Percentiles rank a stretch among this genome's conserved stretches.
These are phyloP conservation scores for Coniochaeta hoffmannii DNA, from an alignment of 2,329 filamentous ascomycete species.

Conservation along the genomic window DNA sequence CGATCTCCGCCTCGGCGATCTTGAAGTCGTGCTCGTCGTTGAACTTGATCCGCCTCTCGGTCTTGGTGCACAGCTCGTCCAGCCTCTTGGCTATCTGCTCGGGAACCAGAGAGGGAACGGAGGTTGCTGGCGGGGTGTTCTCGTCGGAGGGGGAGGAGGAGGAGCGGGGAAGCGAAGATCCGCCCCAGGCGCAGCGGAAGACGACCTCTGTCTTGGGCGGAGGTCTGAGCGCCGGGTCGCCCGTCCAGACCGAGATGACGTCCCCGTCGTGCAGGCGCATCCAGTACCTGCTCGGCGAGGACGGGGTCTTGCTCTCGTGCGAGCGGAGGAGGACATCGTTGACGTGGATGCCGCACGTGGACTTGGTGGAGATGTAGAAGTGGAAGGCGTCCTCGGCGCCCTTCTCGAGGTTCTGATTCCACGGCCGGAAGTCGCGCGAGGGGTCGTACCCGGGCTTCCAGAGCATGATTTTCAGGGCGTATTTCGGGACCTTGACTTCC, in stretches of 20 bases:
- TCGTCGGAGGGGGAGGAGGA: neutral
- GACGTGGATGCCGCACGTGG: constrained; percentile 66
- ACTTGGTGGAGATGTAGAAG: constrained; percentile 74
- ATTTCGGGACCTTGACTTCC: constrained; percentile 72
- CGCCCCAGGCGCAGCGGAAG: constrained; percentile 51
- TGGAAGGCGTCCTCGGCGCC: constrained; percentile 48
- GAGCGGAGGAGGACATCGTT: constrained; percentile 63
- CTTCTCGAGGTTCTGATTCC: constrained; percentile 38
- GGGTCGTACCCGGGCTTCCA: constrained; percentile 63
- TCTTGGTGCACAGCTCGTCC: constrained; percentile 38
- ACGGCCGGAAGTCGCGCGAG: constrained; percentile 43
- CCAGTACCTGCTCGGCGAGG: constrained; percentile 51
- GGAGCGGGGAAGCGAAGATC: constrained; percentile 35
- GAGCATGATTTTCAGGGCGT: constrained; percentile 70
- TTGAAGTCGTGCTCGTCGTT: constrained; percentile 30
- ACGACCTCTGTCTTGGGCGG: constrained; percentile 26
- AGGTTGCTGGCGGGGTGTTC: constrained; percentile 9
- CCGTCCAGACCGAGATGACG: constrained; percentile 60
- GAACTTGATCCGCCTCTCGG: constrained; percentile 36
- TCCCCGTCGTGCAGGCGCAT: constrained; percentile 72
- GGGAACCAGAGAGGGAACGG: constrained; percentile 25
- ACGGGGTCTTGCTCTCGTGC: constrained; percentile 44
- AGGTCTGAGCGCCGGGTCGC: neutral
- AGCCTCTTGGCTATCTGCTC: constrained; percentile 34
- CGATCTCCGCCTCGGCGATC: constrained; percentile 34